phyloP scores from a whole-genome alignment of 2,329 filamentous ascomycete genomes.

The Cladosporium sp. region DNA sequence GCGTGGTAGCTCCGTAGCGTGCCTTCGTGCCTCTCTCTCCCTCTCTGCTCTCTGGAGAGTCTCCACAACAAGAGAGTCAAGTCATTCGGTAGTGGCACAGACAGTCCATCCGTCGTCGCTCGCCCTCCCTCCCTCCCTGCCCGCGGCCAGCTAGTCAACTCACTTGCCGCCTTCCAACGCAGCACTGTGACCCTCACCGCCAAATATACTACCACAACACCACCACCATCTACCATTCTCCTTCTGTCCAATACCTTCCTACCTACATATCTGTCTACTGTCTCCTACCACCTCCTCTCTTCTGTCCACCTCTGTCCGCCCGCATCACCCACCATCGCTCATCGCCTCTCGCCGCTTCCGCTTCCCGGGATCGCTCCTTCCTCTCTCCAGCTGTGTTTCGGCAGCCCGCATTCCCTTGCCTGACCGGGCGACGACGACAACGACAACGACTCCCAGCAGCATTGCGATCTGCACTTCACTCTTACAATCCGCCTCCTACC shows the following conservation, averaged over 20 bases:
- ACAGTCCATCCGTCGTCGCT: too few relatives aligned
- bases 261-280: background rate
- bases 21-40: too few relatives aligned
- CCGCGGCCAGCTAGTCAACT: too few relatives aligned
- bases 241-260: background rate
- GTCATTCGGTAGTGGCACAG: too few relatives aligned
- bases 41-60: too few relatives aligned
- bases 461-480: conserved; percentile 9
- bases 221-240: conserved; percentile 1
- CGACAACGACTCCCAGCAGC: background rate
- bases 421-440: conserved; percentile 9
- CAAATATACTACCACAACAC: background rate
- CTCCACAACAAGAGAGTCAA: too few relatives aligned
- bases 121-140: too few relatives aligned
- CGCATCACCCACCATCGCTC: conserved; percentile 1
- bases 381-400: conserved; percentile 5
- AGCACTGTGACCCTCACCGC: too few relatives aligned
- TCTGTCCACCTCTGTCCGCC: background rate
- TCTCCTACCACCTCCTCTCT: conserved; percentile 6
- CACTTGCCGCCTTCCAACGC: too few relatives aligned
- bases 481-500: conserved; percentile 1
- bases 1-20: too few relatives aligned
- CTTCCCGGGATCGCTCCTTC: conserved; percentile 10
- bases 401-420: conserved; percentile 13
- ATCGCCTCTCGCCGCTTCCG: background rate